Base-by-base conservation (phyloP, 2,329 filamentous ascomycete species). In the Penicillium sp. region DNA sequence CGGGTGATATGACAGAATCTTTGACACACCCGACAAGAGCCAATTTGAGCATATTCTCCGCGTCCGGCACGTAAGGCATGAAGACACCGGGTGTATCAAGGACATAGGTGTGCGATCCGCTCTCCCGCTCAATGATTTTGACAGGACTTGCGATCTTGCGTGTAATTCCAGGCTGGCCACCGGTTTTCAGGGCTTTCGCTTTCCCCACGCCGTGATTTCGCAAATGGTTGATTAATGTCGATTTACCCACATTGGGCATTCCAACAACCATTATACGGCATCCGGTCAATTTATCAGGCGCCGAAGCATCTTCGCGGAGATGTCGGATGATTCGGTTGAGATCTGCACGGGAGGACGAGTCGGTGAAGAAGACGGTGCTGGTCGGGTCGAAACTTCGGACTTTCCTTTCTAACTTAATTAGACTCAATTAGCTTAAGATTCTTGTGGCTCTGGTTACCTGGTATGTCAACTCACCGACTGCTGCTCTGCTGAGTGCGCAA, bases 181-280 rank as follows among this genome's bases (percentile, higher is more conserved):
- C 94, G 1, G 92, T 97, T 59, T 79, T 81, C 35, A 92, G 90
- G 1, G 86, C 92, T 71, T 93, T 95, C n/a, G 66, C 69, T 56
- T 72, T 74, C 20, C 81, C 75, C 62, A 90, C 82, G 40, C 91
- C 90, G 18, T 82, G 79, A 40, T 81, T 83, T 20, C 94, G 87
- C 47, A 97, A 82, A 15, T 87, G 84, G 73, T 99, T 99, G 41
- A 99, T 84, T n/a, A 99, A 80, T 1, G 92, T 92, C 45, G 90
- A 96, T 76, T 99, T 99, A 33, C 94, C 94, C 0, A 96, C 90
- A 70, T 99, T 99, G 33, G 94, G 94, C 92, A 99, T 97, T 53
- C 94, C 94, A 14, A 97, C 92, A 1, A 97, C 85, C 72, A 99
- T 83, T 54, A 92, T 84, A 47, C 92, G 85, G 63, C 91, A 83